Conservation (phyloP, 345 rosid genomes). For the Eucalyptus marginata region DNA sequence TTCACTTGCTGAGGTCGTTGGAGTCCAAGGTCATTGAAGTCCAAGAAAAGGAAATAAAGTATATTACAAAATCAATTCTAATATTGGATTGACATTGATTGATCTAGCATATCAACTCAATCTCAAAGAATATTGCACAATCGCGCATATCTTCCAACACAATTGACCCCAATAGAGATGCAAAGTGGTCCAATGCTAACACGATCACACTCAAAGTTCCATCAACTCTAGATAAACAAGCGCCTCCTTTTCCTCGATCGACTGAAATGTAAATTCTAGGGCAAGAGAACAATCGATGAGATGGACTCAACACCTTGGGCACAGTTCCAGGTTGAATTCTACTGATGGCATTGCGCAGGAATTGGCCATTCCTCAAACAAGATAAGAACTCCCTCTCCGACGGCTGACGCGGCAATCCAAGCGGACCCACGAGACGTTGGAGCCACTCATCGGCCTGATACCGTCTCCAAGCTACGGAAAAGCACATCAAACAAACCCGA, state of each 20-base stretch:
- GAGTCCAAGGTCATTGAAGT: no score
- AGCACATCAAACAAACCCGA: neutral
- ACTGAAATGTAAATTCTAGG: neutral
- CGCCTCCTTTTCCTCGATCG: neutral
- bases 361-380: slow-evolving; percentile 81
- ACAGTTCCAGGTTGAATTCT: slow-evolving; percentile 79
- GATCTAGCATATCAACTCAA: no score
- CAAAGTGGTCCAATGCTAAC: neutral
- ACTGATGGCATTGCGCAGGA: slow-evolving; percentile 74
- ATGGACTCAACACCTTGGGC: slow-evolving; percentile 39
- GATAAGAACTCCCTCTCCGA: slow-evolving; percentile 83
- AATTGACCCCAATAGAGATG: neutral
- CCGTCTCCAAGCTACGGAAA: slow-evolving; percentile 58
- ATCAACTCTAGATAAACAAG: neutral
- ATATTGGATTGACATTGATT: no score
- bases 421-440: slow-evolving; percentile 49
- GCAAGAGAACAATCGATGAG: neutral
- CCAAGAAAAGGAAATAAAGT: no score
- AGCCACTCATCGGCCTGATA: slow-evolving; percentile 74
- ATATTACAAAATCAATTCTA: no score
- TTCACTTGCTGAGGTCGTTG: no score
- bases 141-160: no score
- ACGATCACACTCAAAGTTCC: neutral
- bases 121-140: no score
- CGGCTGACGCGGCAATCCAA: slow-evolving; percentile 45